A percentile compares a stretch with the other conserved stretches of the same genome.
Conservation (phyloP, 1,139 yeast genomes). For the Geotrichum aggregatum region DNA sequence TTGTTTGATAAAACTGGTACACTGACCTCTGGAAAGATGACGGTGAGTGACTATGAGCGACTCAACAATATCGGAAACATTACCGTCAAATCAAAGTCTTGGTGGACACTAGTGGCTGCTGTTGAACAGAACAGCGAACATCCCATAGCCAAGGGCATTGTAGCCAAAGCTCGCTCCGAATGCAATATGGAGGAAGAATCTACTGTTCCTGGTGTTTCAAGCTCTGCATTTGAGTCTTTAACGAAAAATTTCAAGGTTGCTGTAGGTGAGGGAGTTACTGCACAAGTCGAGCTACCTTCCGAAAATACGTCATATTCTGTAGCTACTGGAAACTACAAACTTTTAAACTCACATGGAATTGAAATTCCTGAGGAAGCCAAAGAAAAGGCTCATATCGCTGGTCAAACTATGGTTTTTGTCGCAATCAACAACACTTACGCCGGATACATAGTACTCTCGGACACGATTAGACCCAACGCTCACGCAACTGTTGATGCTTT, state of each 20-base stretch:
- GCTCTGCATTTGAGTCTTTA: slow-evolving; percentile 39
- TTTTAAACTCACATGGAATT: slow-evolving; percentile 39
- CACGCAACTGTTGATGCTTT: slow-evolving; percentile 56
- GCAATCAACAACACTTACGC: slow-evolving; percentile 52
- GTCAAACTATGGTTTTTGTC: slow-evolving; percentile 40
- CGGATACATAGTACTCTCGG: slow-evolving; percentile 67
- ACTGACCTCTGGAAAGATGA: slow-evolving; percentile 79
- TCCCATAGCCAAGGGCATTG: slow-evolving; percentile 77
- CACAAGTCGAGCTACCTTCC: slow-evolving; percentile 37
- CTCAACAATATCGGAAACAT: slow-evolving; percentile 2
- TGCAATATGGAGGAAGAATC: slow-evolving; percentile 22
- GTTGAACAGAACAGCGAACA: slow-evolving; percentile 77
- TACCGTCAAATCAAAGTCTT: slow-evolving; percentile 28
- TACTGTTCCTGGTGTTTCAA: slow-evolving; percentile 9
- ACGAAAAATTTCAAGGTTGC: slow-evolving; percentile 48
- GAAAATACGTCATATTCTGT: slow-evolving; percentile 37
- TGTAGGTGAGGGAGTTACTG: slow-evolving; percentile 71
- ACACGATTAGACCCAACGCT: slow-evolving; percentile 67
- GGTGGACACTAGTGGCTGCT: slow-evolving; percentile 62
- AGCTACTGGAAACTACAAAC: slow-evolving; percentile 54
- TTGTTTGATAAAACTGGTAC: slow-evolving; percentile 97
- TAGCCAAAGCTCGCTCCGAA: slow-evolving; percentile 35
- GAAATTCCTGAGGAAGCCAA: slow-evolving; percentile 25
- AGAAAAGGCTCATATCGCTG: slow-evolving; percentile 21
- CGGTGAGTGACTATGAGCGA: slow-evolving; percentile 40